Evolutionary conservation across 75 land plant species (phyloP), one percentile per base, ranked within the genome.

Genomic region (Pinus tabuliformis): DNA sequence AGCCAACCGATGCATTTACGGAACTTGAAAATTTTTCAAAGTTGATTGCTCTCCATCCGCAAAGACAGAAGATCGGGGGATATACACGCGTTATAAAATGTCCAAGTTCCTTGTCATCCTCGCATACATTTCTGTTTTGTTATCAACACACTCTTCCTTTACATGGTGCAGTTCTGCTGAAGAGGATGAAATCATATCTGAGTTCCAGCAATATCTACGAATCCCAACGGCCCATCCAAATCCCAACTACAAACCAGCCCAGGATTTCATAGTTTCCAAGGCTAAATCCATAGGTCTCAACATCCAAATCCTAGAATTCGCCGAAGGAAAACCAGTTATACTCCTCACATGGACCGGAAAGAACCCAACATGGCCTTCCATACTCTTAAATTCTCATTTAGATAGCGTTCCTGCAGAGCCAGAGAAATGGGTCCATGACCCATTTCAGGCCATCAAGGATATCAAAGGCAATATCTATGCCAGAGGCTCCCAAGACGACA

Each of bases 361-460:
- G 74, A 30, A 91, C 78, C 91, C 97, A 26, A 76, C 87, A 56
- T 84, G 90, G 73, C 91, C 92, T 15, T 94, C 99, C 45, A 42
- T 96, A 52, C 83, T 96, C 76, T 81, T 96, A 83, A 94, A 94
- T 82, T 96, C 97, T 68, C 99, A 96, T 76, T 78, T 88, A 76
- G 98, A 95, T 81, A 82, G 84, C 73, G 96, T 95, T 70, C 96
- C 98, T 54, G 98, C 90, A 74, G 98, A 95, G 84, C 76, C 83
- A 36, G 36, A 42, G 30, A 79, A 86, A 56, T 95, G 98, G 96
- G 0, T 58, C 73, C 78, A 89, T 76, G 82, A 85, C 11, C 96
- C 98, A 22, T 92, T 89, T 81, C 59, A 82, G 66, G 98, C 93
- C 73, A 15, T 21, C 73, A 77, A 59, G 65, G 78, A 86, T 76